Conservation (phyloP, 2,329 filamentous ascomycete species). For the Cercospora sesami region DNA sequence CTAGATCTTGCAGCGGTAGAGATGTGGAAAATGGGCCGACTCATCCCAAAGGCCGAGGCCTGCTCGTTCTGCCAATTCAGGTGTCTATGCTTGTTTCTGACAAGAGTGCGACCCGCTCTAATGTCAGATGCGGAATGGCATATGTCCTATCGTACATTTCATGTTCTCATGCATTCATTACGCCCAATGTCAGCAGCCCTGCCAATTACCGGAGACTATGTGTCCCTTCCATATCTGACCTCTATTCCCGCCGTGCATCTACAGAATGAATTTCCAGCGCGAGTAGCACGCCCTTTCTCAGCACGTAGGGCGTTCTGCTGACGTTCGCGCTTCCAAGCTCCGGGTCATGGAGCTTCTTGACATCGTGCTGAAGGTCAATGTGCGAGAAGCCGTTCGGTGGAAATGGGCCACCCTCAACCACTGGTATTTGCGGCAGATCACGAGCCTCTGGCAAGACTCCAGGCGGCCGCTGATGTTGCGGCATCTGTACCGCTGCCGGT, state of each 20-base stretch:
- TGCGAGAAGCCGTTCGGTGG: conserved; percentile 31
- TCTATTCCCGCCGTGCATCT: conserved; percentile 24
- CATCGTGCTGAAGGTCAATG: conserved; percentile 29
- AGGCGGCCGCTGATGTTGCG: conserved; percentile 7
- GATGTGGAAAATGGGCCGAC: neutral
- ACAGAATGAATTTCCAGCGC: conserved; percentile 28
- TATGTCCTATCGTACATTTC: conserved; percentile 6
- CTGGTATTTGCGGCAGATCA: conserved; percentile 17
- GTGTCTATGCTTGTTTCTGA: too few relatives aligned
- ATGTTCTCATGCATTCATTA: neutral
- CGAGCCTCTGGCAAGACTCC: conserved; percentile 4
- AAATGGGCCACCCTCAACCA: conserved; percentile 32
- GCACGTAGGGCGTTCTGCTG: conserved; percentile 32
- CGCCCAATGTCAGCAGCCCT: neutral
- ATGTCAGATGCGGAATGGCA: too few relatives aligned
- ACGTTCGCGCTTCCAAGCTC: conserved; percentile 32
- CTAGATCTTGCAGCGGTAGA: neutral
- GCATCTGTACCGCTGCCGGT: conserved; percentile 6
- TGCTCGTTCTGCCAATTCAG: neutral
- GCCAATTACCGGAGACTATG: neutral
- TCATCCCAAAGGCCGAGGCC: neutral
- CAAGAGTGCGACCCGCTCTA: too few relatives aligned
- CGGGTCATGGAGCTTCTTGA: conserved; percentile 30
- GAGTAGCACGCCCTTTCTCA: conserved; percentile 32
- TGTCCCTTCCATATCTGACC: neutral